Conservation (phyloP, 2,329 filamentous ascomycete genomes). For the Myriosclerotinia duriaeana region DNA sequence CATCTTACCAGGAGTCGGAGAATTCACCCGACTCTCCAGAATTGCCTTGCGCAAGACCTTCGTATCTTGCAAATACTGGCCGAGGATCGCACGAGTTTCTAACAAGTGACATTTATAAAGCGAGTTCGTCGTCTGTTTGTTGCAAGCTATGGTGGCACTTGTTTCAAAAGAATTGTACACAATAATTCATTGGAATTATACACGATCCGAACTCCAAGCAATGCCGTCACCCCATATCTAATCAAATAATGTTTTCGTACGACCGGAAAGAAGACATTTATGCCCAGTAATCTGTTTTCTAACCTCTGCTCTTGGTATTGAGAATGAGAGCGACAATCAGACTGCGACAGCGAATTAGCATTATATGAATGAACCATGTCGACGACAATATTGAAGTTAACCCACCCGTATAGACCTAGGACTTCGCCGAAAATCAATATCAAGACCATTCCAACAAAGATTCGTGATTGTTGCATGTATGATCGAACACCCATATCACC, state of each 20-base stretch:
- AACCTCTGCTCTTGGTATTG: conserved; percentile 67
- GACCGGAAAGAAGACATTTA: conserved; percentile 9
- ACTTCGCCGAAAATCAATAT: conserved; percentile 99
- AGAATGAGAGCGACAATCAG: conserved; percentile 91
- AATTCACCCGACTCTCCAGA: not conserved
- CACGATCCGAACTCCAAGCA: conserved; percentile 39
- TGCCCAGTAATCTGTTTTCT: conserved; percentile 16
- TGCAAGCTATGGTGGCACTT: conserved; percentile 8
- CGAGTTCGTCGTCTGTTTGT: not conserved
- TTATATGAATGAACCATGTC: not conserved
- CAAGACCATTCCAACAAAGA: conserved; percentile 98
- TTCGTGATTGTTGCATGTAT: conserved; percentile 93
- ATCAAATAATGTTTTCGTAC: conserved; percentile 32
- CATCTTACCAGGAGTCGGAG: not conserved
- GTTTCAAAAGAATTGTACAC: conserved; percentile 28
- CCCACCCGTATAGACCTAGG: conserved; percentile 91
- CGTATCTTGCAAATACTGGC: not conserved
- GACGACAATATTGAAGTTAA: conserved; percentile 24
- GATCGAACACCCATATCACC: conserved; percentile 91
- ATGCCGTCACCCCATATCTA: conserved; percentile 36
- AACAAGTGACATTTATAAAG: not conserved
- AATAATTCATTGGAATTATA: conserved; percentile 33
- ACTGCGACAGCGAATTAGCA: conserved; percentile 47
- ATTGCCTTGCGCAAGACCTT: not conserved
- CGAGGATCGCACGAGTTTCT: not conserved